phyloP scores from a whole-genome alignment of 495 filamentous ascomycete species.

The Penicilliopsis zonata region DNA sequence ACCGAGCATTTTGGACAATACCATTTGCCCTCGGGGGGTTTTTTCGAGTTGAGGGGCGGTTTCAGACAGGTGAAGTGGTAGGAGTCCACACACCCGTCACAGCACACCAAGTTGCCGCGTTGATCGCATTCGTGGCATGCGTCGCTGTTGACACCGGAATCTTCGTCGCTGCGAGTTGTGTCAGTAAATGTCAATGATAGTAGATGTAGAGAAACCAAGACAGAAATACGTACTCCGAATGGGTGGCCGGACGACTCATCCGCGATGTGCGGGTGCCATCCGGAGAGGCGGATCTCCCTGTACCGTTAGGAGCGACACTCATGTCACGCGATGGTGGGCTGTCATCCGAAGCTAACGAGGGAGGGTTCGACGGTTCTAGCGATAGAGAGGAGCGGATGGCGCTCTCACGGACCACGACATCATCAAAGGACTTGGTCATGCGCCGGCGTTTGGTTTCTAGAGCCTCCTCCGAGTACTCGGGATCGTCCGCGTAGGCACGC shows the following conservation, averaged over 20 bases:
- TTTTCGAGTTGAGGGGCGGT: constrained; percentile 55
- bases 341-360: constrained; percentile 5
- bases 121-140: constrained; percentile 72
- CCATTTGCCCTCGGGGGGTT: constrained; percentile 63
- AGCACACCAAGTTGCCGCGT: constrained; percentile 78
- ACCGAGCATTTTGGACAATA: constrained; percentile 66
- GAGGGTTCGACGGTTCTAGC: constrained; percentile 5
- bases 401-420: constrained; percentile 11
- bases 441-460: constrained; percentile 18
- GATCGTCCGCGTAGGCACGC: constrained; percentile 16
- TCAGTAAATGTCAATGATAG: too few relatives aligned
- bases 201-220: too few relatives aligned
- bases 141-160: constrained; percentile 63
- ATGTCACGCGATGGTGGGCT: background rate
- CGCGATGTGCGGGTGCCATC: background rate
- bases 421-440: constrained; percentile 11
- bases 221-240: too few relatives aligned
- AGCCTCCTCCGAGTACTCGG: constrained; percentile 10
- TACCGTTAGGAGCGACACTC: too few relatives aligned
- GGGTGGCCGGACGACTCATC: background rate
- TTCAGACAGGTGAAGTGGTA: constrained; percentile 82
- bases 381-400: constrained; percentile 12
- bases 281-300: background rate
- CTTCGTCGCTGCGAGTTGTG: constrained; percentile 11
- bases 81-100: constrained; percentile 75